These are phyloP conservation scores for Syncephalastrum sp. DNA, from an alignment of 371 early-diverging fungal species.

Conservation along the genomic window DNA sequence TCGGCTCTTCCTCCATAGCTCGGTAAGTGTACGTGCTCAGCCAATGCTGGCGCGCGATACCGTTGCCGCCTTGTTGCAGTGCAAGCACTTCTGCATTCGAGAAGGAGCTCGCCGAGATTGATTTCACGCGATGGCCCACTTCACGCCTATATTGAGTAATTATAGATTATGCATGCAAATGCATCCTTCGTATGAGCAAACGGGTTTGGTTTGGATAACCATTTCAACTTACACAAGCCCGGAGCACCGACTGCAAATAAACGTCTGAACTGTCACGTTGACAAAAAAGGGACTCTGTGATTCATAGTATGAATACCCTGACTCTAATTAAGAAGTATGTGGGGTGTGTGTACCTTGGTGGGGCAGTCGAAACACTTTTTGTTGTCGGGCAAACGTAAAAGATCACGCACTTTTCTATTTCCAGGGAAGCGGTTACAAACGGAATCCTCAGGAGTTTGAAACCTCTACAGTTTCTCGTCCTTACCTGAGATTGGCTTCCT, in stretches of 20 bases:
- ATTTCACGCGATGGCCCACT: constrained; percentile 69
- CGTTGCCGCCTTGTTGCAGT: constrained; percentile 63
- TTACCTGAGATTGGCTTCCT: constrained; percentile 19
- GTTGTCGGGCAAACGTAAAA: constrained; percentile 50
- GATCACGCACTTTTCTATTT: constrained; percentile 34
- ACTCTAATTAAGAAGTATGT: no score
- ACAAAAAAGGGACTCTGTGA: constrained; percentile 63
- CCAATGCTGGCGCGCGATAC: constrained; percentile 39
- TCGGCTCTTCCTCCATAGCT: constrained; percentile 28
- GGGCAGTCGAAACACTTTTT: constrained; percentile 69
- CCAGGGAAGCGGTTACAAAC: not conserved
- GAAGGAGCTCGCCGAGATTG: constrained; percentile 65
- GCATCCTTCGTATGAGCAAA: not conserved
- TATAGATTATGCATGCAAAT: not conserved
- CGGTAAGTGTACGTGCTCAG: constrained; percentile 21
- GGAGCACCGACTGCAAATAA: constrained; percentile 66
- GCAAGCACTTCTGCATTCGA: constrained; percentile 57
- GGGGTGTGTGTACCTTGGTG: constrained; percentile 43
- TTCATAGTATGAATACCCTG: not conserved
- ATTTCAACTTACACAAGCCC: constrained; percentile 55
- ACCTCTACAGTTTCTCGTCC: not conserved
- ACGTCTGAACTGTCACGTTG: constrained; percentile 58
- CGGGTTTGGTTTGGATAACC: not conserved
- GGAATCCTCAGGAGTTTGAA: not conserved
- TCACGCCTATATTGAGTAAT: constrained; percentile 50